phyloP scores from a whole-genome alignment of 1,284 basidiomycete genomes.

The Leccinum subfulvum region DNA sequence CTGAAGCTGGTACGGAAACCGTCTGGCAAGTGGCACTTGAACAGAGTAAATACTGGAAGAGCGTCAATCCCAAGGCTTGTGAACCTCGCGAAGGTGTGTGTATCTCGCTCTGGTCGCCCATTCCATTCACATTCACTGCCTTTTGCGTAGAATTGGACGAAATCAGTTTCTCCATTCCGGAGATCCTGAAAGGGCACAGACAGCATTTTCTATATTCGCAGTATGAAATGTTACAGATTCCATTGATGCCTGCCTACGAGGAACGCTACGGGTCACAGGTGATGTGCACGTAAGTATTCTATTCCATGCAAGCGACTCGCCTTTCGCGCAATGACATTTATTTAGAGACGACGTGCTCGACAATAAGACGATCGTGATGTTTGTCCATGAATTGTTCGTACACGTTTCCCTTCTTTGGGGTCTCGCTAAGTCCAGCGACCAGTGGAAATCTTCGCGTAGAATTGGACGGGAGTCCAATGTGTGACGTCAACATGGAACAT shows the following conservation, averaged over 20 bases:
- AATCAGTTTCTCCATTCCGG: constrained; percentile 64
- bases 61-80: constrained; percentile 72
- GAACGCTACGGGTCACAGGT: constrained; percentile 76
- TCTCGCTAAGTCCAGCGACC: constrained; percentile 12
- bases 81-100: constrained; percentile 73
- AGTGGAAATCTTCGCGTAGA: constrained; percentile 87
- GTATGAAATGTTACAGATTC: constrained; percentile 78
- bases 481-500: constrained; percentile 74
- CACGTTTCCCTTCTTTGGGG: background rate
- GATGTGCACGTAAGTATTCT: constrained; percentile 72
- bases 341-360: constrained; percentile 65
- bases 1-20: constrained; percentile 80
- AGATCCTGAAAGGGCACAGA: constrained; percentile 85
- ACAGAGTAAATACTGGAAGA: constrained; percentile 92
- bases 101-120: background rate
- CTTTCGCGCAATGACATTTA: constrained; percentile 7
- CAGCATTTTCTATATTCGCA: constrained; percentile 73
- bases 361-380: constrained; percentile 72
- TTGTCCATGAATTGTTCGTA: constrained; percentile 89
- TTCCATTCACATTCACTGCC: constrained; percentile 5
- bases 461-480: constrained; percentile 67
- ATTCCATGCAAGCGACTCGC: background rate
- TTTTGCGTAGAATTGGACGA: constrained; percentile 50
- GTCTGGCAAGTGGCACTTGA: constrained; percentile 83
- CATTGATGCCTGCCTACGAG: constrained; percentile 69